A percentile compares a stretch with the other conserved stretches of the same genome.
Conservation (phyloP, 257 asterid genomes). For the Jacaranda mimosifolia region DNA sequence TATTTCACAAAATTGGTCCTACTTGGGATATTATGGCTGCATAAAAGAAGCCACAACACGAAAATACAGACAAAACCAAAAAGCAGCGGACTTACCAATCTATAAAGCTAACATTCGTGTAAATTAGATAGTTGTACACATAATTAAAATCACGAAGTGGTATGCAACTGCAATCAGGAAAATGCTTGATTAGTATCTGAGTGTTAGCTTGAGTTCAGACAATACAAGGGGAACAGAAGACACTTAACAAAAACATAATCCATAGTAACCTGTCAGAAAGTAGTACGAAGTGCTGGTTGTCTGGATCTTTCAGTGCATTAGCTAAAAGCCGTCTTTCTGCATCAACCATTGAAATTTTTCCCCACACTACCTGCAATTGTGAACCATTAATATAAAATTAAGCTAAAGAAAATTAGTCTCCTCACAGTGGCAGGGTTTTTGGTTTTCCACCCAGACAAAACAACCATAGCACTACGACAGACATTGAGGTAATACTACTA, state of each 20-base stretch:
- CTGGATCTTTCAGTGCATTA: conserved; percentile 87
- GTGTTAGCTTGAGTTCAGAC: background rate
- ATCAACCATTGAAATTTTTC: conserved; percentile 97
- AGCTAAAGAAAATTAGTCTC: conserved; percentile 16
- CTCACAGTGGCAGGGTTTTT: background rate
- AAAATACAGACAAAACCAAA: conserved; percentile 22
- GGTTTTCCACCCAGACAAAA: background rate
- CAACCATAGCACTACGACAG: background rate
- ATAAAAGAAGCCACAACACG: conserved; percentile 10
- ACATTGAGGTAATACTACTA: no score
- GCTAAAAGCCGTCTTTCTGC: conserved; percentile 96
- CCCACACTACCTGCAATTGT: conserved; percentile 78
- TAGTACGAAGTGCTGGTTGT: conserved; percentile 86
- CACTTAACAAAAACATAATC: conserved; percentile 42
- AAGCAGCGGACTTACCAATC: conserved; percentile 69
- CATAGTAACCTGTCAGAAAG: conserved; percentile 89
- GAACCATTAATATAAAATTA: conserved; percentile 25
- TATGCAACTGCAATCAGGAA: conserved; percentile 79
- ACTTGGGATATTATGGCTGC: background rate
- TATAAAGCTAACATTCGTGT: conserved; percentile 88
- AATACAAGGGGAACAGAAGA: conserved; percentile 44
- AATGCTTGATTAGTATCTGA: conserved; percentile 39
- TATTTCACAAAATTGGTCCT: background rate
- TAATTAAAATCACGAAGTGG: conserved; percentile 86
- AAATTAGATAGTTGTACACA: conserved; percentile 95